Base-by-base conservation (phyloP, 2,329 filamentous ascomycete genomes). In the Balansia obtecta region DNA sequence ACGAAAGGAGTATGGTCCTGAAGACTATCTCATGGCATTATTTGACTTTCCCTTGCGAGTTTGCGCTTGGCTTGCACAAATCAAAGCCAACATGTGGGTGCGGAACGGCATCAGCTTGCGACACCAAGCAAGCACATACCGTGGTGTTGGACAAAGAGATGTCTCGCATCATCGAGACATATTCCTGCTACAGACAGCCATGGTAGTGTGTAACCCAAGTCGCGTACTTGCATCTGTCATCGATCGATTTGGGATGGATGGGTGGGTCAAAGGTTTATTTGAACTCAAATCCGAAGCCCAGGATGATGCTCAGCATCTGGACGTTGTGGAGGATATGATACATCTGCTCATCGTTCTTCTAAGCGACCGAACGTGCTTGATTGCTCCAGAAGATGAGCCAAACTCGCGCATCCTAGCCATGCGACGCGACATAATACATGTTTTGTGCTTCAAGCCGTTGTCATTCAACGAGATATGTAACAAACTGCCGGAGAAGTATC, bases 1-100 rank as follows among this genome's bases (percentile, higher is more conserved):
- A 0, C 74, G 74, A 49, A 74, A 76, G 20, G 74, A 80, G 15
- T 76, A 79, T 55, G 72, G 71, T 0, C 70, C 84, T 0, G 86
- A 95, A 59, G 88, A 95, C 63, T 83, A 90, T 60, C 72, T 95
- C 20, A 82, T 95, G 64, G 84, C 86, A 2, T 80, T 89, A 48
- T 95, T 98, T 60, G 93, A 98, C 65, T 95, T 88, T 60, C 91
- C 94, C 0, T 73, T 98, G 4, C 80, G 94, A 48, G 90, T 97
- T 0, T 96, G 89, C 63, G 89, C 88, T 18, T 98, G 93, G 93
- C 74, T 98, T 33, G 87, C 93, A 6, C 94, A 98, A 70, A 97
- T 98, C 82, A 95, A 95, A 65, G 89, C 91, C 16, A 88, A 89
- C 48, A 95, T 97, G 83, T 98, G 94, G 93, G 91, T 98, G 55